phyloP scores from a whole-genome alignment of 164 flowering plant genomes.

The Aristolochia contorta region DNA sequence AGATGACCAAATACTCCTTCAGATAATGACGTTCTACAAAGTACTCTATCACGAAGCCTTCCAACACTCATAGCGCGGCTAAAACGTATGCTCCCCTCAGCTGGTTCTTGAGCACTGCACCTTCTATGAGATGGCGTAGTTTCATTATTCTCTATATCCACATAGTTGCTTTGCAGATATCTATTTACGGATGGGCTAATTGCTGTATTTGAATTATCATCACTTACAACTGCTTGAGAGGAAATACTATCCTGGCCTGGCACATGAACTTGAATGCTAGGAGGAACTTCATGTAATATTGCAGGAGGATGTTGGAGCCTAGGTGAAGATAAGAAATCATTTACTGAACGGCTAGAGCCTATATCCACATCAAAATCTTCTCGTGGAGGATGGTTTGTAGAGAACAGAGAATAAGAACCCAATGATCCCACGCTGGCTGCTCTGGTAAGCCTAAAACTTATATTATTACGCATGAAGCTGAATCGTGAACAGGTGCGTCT shows the following conservation, averaged over 20 bases:
- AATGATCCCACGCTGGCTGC: constrained; percentile 64
- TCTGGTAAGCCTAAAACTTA: constrained; percentile 64
- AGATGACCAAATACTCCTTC: constrained; percentile 42
- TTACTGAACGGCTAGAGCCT: constrained; percentile 13
- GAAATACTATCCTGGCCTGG: constrained; percentile 17
- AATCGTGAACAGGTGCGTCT: constrained; percentile 56
- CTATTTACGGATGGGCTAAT: constrained; percentile 15
- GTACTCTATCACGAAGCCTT: constrained; percentile 93
- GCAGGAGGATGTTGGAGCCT: constrained; percentile 17
- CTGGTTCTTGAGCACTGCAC: constrained; percentile 55
- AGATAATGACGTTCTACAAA: constrained; percentile 60
- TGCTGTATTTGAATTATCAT: constrained; percentile 11
- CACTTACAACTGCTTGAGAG: constrained; percentile 14
- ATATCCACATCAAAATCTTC: constrained; percentile 22
- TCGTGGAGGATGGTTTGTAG: constrained; percentile 32
- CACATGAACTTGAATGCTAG: constrained; percentile 16
- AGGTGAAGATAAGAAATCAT: constrained; percentile 3
- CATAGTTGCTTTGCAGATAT: constrained; percentile 23
- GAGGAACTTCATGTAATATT: constrained; percentile 9
- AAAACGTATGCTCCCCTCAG: constrained; percentile 67
- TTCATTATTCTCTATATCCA: constrained; percentile 28
- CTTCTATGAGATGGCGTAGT: constrained; percentile 38
- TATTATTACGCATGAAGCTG: constrained; percentile 53
- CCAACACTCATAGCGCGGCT: constrained; percentile 91
- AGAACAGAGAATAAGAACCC: constrained; percentile 40